A percentile compares a stretch with the other conserved stretches of the same genome.
phyloP scores from a whole-genome alignment of 306 rosid species.

The Astragalus glycyphyllos region DNA sequence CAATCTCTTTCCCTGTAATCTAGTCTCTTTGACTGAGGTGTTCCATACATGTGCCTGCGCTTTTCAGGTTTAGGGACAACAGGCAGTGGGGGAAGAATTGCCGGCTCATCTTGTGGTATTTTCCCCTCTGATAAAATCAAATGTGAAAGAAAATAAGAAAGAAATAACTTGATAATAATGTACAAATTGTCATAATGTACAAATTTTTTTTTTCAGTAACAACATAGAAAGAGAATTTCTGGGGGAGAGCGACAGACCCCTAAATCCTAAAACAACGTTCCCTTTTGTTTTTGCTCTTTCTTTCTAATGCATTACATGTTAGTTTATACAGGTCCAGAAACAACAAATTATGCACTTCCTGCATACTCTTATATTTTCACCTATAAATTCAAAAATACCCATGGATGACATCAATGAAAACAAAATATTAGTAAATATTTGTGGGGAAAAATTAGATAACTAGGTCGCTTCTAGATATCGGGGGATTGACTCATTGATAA shows the following conservation, averaged over 20 bases:
- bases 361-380: background rate
- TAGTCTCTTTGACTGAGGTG: constrained; percentile 81
- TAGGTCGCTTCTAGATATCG: constrained; percentile 11
- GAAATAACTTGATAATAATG: constrained; percentile 32
- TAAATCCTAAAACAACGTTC: background rate
- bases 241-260: background rate
- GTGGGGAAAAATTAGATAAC: constrained; percentile 18
- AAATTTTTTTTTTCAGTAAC: no score
- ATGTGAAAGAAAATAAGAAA: constrained; percentile 21
- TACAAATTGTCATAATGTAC: no score
- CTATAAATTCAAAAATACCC: constrained; percentile 17
- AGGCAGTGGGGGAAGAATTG: constrained; percentile 89
- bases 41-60: constrained; percentile 61
- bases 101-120: constrained; percentile 83
- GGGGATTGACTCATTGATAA: background rate
- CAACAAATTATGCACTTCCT: constrained; percentile 9
- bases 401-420: constrained; percentile 6
- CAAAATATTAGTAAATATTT: background rate
- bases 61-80: constrained; percentile 75
- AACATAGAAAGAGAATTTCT: background rate
- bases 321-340: constrained; percentile 21
- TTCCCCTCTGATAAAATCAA: constrained; percentile 73
- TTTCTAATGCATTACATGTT: constrained; percentile 22
- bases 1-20: constrained; percentile 91
- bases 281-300: constrained; percentile 24